phyloP scores from a whole-genome alignment of 2,329 filamentous ascomycete species.

The Alternaria arborescens region DNA sequence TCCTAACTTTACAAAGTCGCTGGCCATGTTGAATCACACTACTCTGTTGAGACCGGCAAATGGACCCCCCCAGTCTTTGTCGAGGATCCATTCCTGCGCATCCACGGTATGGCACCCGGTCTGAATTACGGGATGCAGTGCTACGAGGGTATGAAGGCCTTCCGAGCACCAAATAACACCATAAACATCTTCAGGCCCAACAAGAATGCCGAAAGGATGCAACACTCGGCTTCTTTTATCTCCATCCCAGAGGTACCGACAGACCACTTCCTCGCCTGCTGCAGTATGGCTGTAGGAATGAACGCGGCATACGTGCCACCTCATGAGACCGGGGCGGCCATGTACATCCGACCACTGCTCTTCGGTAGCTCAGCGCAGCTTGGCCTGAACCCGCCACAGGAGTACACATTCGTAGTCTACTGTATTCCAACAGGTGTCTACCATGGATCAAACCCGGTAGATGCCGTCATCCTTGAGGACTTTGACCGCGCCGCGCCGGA shows the following conservation, averaged over 20 bases:
- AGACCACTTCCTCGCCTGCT: conserved; percentile 77
- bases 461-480: conserved; percentile 85
- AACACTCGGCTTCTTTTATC: conserved; percentile 82
- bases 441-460: conserved; percentile 88
- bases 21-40: conserved; percentile 90
- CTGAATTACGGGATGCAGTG: conserved; percentile 97
- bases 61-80: conserved; percentile 85
- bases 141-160: conserved; percentile 98
- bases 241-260: conserved; percentile 83
- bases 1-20: conserved; percentile 69
- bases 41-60: conserved; percentile 74
- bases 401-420: conserved; percentile 91
- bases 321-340: conserved; percentile 84
- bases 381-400: conserved; percentile 84
- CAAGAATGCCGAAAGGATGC: conserved; percentile 84
- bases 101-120: conserved; percentile 94
- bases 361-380: conserved; percentile 90
- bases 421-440: conserved; percentile 94
- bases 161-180: conserved; percentile 75
- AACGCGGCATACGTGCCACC: conserved; percentile 94
- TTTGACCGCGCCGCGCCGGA: conserved; percentile 94
- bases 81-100: conserved; percentile 80
- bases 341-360: conserved; percentile 90
- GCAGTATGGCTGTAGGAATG: conserved; percentile 81
- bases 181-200: conserved; percentile 90